Percentiles rank a stretch among this genome's conserved stretches.
Evolutionary conservation across 2,329 filamentous ascomycete genomes (phyloP).

Genomic region (Rutstroemia sydowiana): DNA sequence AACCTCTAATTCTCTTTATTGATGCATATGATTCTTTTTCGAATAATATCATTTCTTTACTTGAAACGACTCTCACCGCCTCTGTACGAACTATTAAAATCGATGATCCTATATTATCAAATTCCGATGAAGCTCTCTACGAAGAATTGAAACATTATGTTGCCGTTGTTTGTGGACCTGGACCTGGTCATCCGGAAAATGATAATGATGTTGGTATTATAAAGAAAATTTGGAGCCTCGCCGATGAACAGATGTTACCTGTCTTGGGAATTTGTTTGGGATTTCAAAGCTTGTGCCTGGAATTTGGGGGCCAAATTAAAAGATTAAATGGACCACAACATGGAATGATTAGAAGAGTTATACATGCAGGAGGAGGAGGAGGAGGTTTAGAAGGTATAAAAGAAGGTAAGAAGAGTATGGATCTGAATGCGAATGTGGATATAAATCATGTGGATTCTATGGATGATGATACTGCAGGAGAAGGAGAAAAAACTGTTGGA

Average conservation of each 20-base stretch:
- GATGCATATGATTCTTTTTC: slow-evolving; percentile 97
- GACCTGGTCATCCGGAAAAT: slow-evolving; percentile 72
- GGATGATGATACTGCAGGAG: too few species aligned
- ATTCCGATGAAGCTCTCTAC: slow-evolving; percentile 39
- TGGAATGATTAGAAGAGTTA: slow-evolving; percentile 52
- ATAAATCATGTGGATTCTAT: too few species aligned
- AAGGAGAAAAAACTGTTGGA: neutral
- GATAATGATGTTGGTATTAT: slow-evolving; percentile 78
- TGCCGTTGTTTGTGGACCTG: slow-evolving; percentile 84
- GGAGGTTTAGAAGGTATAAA: too few species aligned
- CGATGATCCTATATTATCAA: slow-evolving; percentile 46
- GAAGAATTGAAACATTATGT: slow-evolving; percentile 56
- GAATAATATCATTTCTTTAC: slow-evolving; percentile 82
- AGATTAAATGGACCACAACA: slow-evolving; percentile 49
- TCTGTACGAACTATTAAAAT: slow-evolving; percentile 67
- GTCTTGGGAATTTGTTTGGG: slow-evolving; percentile 72
- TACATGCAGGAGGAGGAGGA: slow-evolving; percentile 35
- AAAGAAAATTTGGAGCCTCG: slow-evolving; percentile 62
- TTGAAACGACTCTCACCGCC: slow-evolving; percentile 61
- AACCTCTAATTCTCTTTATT: slow-evolving; percentile 65
- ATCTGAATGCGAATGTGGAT: too few species aligned
- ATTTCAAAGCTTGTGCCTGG: slow-evolving; percentile 58
- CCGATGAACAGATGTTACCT: slow-evolving; percentile 54
- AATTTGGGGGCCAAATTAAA: slow-evolving; percentile 48
- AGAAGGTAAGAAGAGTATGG: too few species aligned